A percentile compares a stretch with the other conserved stretches of the same genome.
Evolutionary conservation across 2,329 filamentous ascomycete genomes (phyloP).

Genomic region (Nigrospora osmanthi): DNA sequence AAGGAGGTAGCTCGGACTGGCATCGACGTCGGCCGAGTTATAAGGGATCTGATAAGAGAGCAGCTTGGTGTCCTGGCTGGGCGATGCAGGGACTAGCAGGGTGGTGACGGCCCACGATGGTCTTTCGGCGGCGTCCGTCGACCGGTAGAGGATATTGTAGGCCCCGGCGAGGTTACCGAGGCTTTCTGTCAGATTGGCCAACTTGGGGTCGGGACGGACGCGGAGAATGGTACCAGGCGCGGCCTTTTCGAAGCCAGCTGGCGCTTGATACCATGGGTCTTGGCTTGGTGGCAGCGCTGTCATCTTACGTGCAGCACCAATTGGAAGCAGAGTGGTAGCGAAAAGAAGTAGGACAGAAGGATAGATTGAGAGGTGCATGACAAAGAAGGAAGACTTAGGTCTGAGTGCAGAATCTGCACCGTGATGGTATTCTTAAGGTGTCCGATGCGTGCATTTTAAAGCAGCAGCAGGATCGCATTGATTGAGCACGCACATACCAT

Average conservation of each 20-base stretch:
- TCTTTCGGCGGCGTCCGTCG: slow-evolving; percentile 22
- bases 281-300: slow-evolving; percentile 15
- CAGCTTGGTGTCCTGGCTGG: slow-evolving; percentile 10
- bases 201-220: slow-evolving; percentile 14
- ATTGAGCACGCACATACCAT: no score
- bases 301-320: background rate
- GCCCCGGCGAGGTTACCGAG: slow-evolving; percentile 5
- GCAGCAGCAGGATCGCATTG: no score
- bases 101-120: slow-evolving; percentile 31
- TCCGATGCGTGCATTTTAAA: no score
- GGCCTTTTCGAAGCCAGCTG: slow-evolving; percentile 16
- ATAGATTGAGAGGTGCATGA: no score
- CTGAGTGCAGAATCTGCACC: no score
- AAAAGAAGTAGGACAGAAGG: no score
- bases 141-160: slow-evolving; percentile 29
- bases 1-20: slow-evolving; percentile 23
- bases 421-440: no score
- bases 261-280: slow-evolving; percentile 25
- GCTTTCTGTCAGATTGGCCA: slow-evolving; percentile 4
- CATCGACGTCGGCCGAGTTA: slow-evolving; percentile 25
- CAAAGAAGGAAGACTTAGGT: no score
- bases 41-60: slow-evolving; percentile 31
- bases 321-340: no score
- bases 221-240: slow-evolving; percentile 20
- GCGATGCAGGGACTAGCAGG: slow-evolving; percentile 11